A percentile compares a stretch with the other conserved stretches of the same genome.
Conservation (phyloP, 2,329 filamentous ascomycete genomes). For the Verruconis gallopava region DNA sequence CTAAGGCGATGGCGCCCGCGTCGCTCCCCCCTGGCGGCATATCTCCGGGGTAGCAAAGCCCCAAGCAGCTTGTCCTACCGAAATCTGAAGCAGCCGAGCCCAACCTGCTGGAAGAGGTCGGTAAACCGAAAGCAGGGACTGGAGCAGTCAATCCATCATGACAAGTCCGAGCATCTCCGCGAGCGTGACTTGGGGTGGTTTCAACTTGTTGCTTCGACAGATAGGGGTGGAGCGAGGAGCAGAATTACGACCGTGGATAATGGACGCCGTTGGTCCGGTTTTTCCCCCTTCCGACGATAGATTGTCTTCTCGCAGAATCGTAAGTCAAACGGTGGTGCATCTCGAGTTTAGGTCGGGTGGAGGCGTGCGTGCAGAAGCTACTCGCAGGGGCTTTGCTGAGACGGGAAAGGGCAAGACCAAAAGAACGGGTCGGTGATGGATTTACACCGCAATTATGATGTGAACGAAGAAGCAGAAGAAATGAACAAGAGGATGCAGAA, state of each 20-base stretch:
- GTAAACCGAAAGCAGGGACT: neutral
- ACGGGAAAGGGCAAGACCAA: neutral
- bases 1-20: too few species aligned
- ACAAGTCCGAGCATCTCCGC: neutral
- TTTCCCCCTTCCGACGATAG: too few species aligned
- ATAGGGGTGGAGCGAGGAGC: too few species aligned
- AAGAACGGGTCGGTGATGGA: neutral
- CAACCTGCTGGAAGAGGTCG: neutral
- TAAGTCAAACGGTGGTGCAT: neutral
- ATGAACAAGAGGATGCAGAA: too few species aligned
- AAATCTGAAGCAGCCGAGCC: neutral
- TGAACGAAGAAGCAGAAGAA: too few species aligned
- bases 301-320: neutral
- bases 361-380: neutral
- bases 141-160: too few species aligned
- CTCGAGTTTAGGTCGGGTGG: neutral
- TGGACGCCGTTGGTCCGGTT: too few species aligned
- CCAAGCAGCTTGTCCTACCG: neutral
- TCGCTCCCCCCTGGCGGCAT: too few species aligned
- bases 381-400: neutral
- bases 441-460: neutral
- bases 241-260: too few species aligned
- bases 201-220: too few species aligned
- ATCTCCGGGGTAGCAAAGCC: neutral
- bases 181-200: too few species aligned